phyloP scores from a whole-genome alignment of 352 stramenopile species.

The Pythium sukuiense region DNA sequence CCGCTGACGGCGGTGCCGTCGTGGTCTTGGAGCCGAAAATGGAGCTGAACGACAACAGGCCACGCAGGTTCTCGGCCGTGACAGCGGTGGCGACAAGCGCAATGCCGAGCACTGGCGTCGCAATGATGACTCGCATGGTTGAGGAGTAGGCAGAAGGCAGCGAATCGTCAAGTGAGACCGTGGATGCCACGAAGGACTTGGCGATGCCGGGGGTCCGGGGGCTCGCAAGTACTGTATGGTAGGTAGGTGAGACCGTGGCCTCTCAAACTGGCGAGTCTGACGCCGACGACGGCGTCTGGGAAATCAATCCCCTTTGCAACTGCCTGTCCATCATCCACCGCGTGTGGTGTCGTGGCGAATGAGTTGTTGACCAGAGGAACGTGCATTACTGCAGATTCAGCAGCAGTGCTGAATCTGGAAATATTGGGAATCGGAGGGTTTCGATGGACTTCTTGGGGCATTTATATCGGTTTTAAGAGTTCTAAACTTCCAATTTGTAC shows the following conservation, averaged over 20 bases:
- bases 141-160: not conserved
- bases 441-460: too few species aligned
- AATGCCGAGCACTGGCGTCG: not conserved
- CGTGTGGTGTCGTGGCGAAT: not conserved
- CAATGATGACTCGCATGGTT: not conserved
- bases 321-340: not conserved
- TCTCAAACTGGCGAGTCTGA: not conserved
- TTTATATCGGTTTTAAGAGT: too few species aligned
- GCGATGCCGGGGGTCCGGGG: not conserved
- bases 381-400: too few species aligned
- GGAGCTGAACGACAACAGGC: not conserved
- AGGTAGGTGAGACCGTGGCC: not conserved
- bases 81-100: not conserved
- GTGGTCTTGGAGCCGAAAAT: not conserved
- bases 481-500: too few species aligned
- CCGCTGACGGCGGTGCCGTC: too few species aligned
- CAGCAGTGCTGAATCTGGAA: too few species aligned
- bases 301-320: not conserved
- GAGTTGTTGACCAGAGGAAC: not conserved
- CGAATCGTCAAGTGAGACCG: not conserved
- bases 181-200: not conserved
- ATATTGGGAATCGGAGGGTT: too few species aligned
- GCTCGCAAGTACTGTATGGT: too few species aligned
- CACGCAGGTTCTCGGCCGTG: not conserved
- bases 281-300: too few species aligned